These are phyloP conservation scores for Vanderwaltozyma tropicalis DNA, from an alignment of 805 yeast genomes.

Conservation along the genomic window DNA sequence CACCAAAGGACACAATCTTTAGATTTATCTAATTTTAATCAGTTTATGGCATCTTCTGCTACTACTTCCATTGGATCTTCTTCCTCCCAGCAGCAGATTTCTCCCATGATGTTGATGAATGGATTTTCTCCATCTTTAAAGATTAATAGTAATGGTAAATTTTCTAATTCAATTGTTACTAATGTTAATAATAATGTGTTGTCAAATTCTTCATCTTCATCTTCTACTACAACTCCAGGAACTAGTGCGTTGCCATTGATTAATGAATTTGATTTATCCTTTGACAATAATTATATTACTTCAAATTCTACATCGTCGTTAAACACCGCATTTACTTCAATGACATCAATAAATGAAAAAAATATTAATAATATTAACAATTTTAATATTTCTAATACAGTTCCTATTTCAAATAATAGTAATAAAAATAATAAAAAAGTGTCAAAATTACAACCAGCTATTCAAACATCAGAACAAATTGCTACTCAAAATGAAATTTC, in stretches of 20 bases:
- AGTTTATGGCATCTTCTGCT: conserved; percentile 13
- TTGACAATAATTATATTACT: conserved; percentile 4
- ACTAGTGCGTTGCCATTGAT: conserved; percentile 25
- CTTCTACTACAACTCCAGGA: conserved; percentile 14
- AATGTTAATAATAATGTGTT: background rate
- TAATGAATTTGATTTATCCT: conserved; percentile 24
- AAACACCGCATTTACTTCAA: conserved; percentile 1
- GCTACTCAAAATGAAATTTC: conserved; percentile 12
- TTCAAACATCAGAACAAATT: conserved; percentile 13
- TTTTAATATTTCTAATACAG: conserved; percentile 1
- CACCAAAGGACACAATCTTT: conserved; percentile 19
- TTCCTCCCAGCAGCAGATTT: background rate
- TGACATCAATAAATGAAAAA: background rate
- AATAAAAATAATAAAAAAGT: too few species aligned
- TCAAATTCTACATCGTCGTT: background rate
- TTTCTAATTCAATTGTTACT: background rate
- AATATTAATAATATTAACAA: conserved; percentile 13
- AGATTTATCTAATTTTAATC: conserved; percentile 22
- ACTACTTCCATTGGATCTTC: background rate
- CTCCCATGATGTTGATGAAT: background rate
- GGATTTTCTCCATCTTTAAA: background rate
- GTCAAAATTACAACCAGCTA: background rate
- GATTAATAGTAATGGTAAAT: background rate
- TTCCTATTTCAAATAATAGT: too few species aligned
- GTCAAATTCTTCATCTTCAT: conserved; percentile 3